These are phyloP conservation scores for Arthrobotrys iridis DNA, from an alignment of 2,329 filamentous ascomycete species.

Conservation along the genomic window DNA sequence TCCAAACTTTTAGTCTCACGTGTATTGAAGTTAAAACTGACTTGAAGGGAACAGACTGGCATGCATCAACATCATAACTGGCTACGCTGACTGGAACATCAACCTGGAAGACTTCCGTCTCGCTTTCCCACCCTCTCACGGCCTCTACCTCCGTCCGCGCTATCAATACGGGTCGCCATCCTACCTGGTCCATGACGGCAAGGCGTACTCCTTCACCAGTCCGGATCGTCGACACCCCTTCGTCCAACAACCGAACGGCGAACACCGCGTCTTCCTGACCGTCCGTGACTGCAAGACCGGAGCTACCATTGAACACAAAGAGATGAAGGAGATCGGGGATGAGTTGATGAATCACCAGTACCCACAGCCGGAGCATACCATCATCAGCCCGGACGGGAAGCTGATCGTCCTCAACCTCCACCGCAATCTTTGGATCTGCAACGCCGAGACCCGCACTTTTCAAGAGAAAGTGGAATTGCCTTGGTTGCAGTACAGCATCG, in stretches of 20 bases:
- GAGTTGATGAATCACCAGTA: conserved; percentile 10
- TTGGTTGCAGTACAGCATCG: conserved; percentile 32
- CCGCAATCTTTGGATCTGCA: conserved; percentile 25
- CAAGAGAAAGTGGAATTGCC: conserved; percentile 33
- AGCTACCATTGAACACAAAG: not conserved
- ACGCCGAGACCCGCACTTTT: conserved; percentile 26
- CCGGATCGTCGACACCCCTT: conserved; percentile 10
- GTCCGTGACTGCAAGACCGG: conserved; percentile 40
- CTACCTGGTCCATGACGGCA: conserved; percentile 29
- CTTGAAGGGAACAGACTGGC: conserved; percentile 23
- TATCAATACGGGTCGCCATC: conserved; percentile 17
- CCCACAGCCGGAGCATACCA: conserved; percentile 26
- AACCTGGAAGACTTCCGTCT: conserved; percentile 28
- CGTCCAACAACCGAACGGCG: not conserved
- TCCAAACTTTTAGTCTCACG: not conserved
- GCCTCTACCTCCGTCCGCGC: conserved; percentile 33
- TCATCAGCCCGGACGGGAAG: conserved; percentile 45
- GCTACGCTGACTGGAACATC: conserved; percentile 48
- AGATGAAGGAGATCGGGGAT: conserved; percentile 21
- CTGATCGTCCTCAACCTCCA: conserved; percentile 20
- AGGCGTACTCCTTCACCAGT: conserved; percentile 34
- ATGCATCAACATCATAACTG: conserved; percentile 46
- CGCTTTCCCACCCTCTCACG: conserved; percentile 19
- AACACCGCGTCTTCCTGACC: conserved; percentile 21
- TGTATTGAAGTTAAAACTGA: not conserved